phyloP scores from a whole-genome alignment of 2,329 filamentous ascomycete genomes.

The Plenodomus lindquistii region DNA sequence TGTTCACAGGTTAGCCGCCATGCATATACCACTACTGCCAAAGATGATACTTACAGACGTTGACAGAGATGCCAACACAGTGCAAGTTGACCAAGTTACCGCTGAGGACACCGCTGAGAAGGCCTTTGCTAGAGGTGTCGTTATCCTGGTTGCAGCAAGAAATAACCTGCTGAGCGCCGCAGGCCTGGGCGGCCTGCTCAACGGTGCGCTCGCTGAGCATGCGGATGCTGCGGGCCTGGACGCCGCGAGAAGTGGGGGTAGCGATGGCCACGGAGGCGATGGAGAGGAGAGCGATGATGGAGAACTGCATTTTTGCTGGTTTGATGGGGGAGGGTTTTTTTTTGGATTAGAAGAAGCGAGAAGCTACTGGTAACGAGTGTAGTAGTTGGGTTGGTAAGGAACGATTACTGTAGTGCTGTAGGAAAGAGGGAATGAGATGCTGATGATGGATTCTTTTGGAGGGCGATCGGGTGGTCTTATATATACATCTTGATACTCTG shows the following conservation, averaged over 20 bases:
- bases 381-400: neutral
- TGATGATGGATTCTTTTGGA: constrained; percentile 1
- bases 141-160: neutral
- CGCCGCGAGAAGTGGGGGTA: neutral
- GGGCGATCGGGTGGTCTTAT: neutral
- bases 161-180: neutral
- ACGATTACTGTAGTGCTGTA: neutral
- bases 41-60: no score
- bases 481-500: neutral
- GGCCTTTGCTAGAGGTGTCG: neutral
- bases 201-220: neutral
- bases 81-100: neutral
- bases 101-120: neutral
- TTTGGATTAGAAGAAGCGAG: neutral
- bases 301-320: constrained; percentile 2
- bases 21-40: no score
- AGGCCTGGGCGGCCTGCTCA: neutral
- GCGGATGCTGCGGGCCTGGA: neutral
- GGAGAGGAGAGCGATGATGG: constrained; percentile 1
- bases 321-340: neutral
- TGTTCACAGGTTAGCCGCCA: no score
- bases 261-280: constrained; percentile 1
- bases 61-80: neutral
- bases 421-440: neutral
- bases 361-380: neutral